These are phyloP conservation scores for Colletotrichum godetiae DNA, from an alignment of 2,329 filamentous ascomycete genomes.

Conservation along the genomic window DNA sequence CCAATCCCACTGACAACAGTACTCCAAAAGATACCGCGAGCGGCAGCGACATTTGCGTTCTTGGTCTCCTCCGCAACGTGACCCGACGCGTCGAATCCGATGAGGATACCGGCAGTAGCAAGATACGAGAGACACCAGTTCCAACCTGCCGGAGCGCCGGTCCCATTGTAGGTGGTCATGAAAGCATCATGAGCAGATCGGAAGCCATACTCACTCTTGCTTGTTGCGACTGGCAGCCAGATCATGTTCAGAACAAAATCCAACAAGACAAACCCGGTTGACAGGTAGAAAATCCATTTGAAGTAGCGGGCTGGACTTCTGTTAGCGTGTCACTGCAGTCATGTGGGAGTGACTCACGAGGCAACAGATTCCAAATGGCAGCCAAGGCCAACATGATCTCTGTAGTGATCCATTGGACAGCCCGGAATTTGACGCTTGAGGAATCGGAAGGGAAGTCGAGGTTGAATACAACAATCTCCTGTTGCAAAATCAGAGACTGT, in stretches of 20 bases:
- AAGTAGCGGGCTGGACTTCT: constrained; percentile 51
- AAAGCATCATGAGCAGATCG: constrained; percentile 69
- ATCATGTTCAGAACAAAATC: constrained; percentile 71
- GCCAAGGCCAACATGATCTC: constrained; percentile 63
- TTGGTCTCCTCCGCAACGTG: constrained; percentile 72
- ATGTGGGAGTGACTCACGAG: constrained; percentile 50
- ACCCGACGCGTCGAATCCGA: constrained; percentile 71
- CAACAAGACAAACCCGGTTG: constrained; percentile 61
- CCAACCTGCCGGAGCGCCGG: constrained; percentile 66
- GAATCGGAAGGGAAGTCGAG: constrained; percentile 65
- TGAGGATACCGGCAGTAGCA: constrained; percentile 69
- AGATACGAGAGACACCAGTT: constrained; percentile 73
- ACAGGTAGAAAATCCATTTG: constrained; percentile 62
- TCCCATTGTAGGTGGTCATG: constrained; percentile 69
- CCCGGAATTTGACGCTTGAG: constrained; percentile 66
- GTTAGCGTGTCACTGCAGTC: neutral
- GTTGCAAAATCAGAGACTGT: neutral
- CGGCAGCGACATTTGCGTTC: constrained; percentile 66
- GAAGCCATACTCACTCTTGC: constrained; percentile 64
- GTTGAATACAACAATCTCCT: constrained; percentile 69
- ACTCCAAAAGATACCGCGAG: constrained; percentile 70
- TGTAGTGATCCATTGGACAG: constrained; percentile 70
- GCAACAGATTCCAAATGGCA: constrained; percentile 60
- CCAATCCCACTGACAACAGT: constrained; percentile 67
- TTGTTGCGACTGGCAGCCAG: constrained; percentile 69